These are phyloP conservation scores for Ophiognomonia clavigignenti-juglandacearum DNA, from an alignment of 2,329 filamentous ascomycete genomes.

Conservation along the genomic window DNA sequence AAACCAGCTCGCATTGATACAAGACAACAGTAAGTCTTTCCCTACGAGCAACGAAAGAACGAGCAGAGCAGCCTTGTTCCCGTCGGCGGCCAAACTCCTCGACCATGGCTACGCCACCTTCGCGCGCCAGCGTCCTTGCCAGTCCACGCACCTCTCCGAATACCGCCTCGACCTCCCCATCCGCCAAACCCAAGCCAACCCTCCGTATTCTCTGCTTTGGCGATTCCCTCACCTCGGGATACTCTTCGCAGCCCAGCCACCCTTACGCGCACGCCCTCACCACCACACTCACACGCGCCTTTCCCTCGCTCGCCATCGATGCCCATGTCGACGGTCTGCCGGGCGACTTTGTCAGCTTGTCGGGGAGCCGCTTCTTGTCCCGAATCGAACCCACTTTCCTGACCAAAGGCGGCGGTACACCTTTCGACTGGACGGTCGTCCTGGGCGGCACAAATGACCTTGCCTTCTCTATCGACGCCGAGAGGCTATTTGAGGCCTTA, in stretches of 20 bases:
- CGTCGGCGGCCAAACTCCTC: no score
- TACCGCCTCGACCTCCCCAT: neutral
- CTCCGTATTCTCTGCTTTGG: slow-evolving; percentile 60
- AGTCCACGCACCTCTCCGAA: neutral
- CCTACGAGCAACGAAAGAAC: no score
- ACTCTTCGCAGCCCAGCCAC: slow-evolving; percentile 24
- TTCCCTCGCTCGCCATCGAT: slow-evolving; percentile 28
- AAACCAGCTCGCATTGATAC: no score
- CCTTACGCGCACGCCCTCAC: slow-evolving; percentile 50
- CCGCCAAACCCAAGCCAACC: neutral
- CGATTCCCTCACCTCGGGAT: slow-evolving; percentile 59
- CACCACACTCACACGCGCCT: slow-evolving; percentile 39
- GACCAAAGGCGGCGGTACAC: slow-evolving; percentile 14
- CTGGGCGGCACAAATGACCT: slow-evolving; percentile 62
- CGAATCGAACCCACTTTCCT: slow-evolving; percentile 26
- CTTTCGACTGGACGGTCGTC: slow-evolving; percentile 52
- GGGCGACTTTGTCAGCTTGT: slow-evolving; percentile 44
- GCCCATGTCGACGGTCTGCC: slow-evolving; percentile 41
- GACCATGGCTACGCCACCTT: slow-evolving; percentile 3
- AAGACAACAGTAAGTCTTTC: no score
- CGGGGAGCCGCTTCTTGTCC: slow-evolving; percentile 16
- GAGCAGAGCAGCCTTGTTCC: no score
- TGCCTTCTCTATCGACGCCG: slow-evolving; percentile 28
- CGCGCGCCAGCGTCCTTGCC: neutral
- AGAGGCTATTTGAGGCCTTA: slow-evolving; percentile 40